Conservation (phyloP, 2,329 filamentous ascomycete genomes). For the Colletotrichum somersetense region DNA sequence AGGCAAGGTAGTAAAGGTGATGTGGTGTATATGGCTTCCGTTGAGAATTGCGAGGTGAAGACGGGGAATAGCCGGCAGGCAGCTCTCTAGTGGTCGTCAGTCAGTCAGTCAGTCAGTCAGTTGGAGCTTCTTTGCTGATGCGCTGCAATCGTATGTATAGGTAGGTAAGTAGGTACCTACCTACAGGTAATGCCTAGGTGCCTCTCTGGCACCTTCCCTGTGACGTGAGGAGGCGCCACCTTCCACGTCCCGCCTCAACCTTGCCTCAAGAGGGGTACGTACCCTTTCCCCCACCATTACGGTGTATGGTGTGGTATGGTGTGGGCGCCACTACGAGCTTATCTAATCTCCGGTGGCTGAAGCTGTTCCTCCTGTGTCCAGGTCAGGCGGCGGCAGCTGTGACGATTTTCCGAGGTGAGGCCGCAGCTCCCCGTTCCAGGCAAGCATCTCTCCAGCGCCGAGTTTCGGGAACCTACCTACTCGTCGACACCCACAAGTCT, state of each 20-base stretch:
- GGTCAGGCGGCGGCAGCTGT: slow-evolving; percentile 11
- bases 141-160: slow-evolving; percentile 2
- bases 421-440: slow-evolving; percentile 28
- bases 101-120: background rate
- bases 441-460: slow-evolving; percentile 18
- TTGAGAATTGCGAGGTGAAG: slow-evolving; percentile 9
- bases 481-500: slow-evolving; percentile 15
- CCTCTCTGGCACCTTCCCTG: slow-evolving; percentile 35
- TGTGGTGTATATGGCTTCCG: background rate
- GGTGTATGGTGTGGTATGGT: no score
- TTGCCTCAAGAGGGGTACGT: background rate
- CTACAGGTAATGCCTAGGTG: background rate
- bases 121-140: slow-evolving; percentile 32
- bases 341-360: slow-evolving; percentile 20
- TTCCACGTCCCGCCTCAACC: background rate
- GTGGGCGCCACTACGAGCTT: background rate
- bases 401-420: slow-evolving; percentile 40
- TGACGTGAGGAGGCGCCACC: slow-evolving; percentile 38
- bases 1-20: background rate
- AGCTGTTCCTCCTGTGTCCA: background rate
- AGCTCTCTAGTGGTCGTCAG: slow-evolving; percentile 38
- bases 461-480: slow-evolving; percentile 32
- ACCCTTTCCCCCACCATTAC: slow-evolving; percentile 3
- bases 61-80: slow-evolving; percentile 22
- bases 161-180: background rate